Evolutionary conservation across 208 protist genomes (phyloP).

Genomic region (Lotmaria passim): DNA sequence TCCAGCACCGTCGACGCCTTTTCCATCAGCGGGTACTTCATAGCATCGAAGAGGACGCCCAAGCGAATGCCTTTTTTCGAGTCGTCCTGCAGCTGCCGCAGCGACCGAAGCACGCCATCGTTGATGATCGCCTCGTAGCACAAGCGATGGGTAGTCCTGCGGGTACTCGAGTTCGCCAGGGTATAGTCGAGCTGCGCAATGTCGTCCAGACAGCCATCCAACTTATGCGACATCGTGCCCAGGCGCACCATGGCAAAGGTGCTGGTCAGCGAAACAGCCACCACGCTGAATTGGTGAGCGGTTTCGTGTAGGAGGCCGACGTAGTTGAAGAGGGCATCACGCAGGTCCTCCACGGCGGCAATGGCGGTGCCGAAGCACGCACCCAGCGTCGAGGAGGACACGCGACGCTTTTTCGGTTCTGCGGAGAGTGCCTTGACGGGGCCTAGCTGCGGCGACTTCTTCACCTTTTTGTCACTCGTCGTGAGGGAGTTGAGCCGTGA

Average conservation of each 20-base stretch:
- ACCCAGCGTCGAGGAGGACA: not conserved
- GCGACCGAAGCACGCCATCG: not conserved
- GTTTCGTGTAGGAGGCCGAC: conserved; percentile 2
- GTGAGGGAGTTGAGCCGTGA: not conserved
- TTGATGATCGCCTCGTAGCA: conserved; percentile 9
- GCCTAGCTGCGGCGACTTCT: not conserved
- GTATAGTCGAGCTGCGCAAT: not conserved
- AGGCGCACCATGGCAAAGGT: not conserved
- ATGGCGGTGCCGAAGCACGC: not conserved
- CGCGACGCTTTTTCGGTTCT: not conserved
- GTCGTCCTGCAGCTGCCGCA: conserved; percentile 15
- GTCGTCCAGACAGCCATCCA: not conserved
- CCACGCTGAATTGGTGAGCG: not conserved
- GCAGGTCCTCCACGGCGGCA: conserved; percentile 4
- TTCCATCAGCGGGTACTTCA: conserved; percentile 5
- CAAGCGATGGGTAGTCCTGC: conserved; percentile 1
- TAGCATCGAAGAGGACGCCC: not conserved
- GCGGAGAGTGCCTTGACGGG: not conserved
- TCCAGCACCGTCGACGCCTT: conserved; percentile 1
- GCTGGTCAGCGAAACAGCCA: not conserved
- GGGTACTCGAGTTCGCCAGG: not conserved
- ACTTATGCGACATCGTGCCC: no score
- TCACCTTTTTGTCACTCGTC: not conserved
- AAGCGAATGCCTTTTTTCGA: conserved; percentile 6
- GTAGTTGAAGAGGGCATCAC: conserved; percentile 10